Base-by-base conservation (phyloP, 352 stramenopile species). In the Globisporangium polare region DNA sequence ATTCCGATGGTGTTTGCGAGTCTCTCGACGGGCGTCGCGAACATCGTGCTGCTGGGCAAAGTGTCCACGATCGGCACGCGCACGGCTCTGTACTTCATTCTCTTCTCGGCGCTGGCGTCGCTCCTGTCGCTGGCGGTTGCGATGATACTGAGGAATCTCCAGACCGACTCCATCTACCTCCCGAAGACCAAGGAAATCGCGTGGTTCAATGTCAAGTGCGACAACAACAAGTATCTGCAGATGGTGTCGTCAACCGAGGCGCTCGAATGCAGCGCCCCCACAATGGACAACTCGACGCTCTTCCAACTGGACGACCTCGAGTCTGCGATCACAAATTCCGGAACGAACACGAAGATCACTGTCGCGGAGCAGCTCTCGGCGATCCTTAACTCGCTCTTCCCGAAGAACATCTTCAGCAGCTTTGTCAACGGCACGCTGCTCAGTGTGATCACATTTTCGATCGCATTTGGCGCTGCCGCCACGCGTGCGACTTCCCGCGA, bases 1-100 rank as follows among this genome's bases (percentile, higher is more conserved):
- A 62, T 86, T 27, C 81, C 78, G 20, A 88, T 90, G 78, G 75
- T 90, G 3, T 90, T 90, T 50, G 83, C 73, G 35, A 86, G 73
- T 66, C 58, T 90, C 35, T 69, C 79, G 8, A 86, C 79, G 4
- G 77, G 77, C 5, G 70, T 88, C 47, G 77, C 77, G 26, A 81
- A 88, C 47, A 83, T 90, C 46, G 79, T 90, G 31, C 58, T 86
- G 37, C 68, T 87, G 3, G 78, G 80, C 27, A 89, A 90, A 62
- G 77, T 88, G 17, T 86, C 75, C 1, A 69, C 73, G 1, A 68
- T 90, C 24, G 81, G 81, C 15, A 77, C 69, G 6, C 75, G 76
- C 24, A 89, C 77, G 1, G 74, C 75, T 2, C 46, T 80, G 18
- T 83, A 74, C 53, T 90, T 89, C 51, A 51, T 79, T 3, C 55